Evolutionary conservation across 2,329 filamentous ascomycete species (phyloP).

Genomic region (Xylariales sp.): DNA sequence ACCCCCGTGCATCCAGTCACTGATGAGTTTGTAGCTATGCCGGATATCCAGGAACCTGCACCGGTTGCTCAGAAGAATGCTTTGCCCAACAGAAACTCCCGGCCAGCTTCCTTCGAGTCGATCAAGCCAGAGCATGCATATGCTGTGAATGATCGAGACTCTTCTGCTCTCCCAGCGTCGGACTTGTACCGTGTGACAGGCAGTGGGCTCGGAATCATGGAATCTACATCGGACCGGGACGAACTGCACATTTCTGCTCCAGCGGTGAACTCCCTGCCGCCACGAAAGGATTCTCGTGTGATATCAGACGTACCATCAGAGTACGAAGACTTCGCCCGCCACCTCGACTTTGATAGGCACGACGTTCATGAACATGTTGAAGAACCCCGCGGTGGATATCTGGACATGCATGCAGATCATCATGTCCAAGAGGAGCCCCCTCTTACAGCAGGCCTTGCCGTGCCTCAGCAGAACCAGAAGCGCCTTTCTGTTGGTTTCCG

Average conservation of each 20-base stretch:
- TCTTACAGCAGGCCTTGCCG: conserved; percentile 37
- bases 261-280: conserved; percentile 21
- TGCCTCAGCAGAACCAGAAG: conserved; percentile 51
- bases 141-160: conserved; percentile 15
- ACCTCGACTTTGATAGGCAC: conserved; percentile 20
- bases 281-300: conserved; percentile 29
- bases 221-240: conserved; percentile 15
- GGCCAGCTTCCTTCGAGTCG: conserved; percentile 18
- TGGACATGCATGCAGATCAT: conserved; percentile 12
- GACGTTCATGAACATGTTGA: conserved; percentile 21
- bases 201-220: conserved; percentile 17
- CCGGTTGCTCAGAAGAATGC: conserved; percentile 24
- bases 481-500: conserved; percentile 70
- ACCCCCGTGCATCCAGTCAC: conserved; percentile 15
- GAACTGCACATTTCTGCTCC: conserved; percentile 8
- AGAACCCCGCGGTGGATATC: conserved; percentile 10
- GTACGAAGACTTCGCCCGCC: conserved; percentile 8
- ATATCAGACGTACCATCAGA: conserved; percentile 17
- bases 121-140: conserved; percentile 13
- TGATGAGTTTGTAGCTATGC: conserved; percentile 26
- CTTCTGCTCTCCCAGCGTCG: conserved; percentile 10
- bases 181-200: conserved; percentile 7
- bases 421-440: conserved; percentile 18
- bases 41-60: conserved; percentile 32
- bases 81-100: conserved; percentile 11